Conservation (phyloP, 768 basidiomycete genomes). For the Xerocomellus amylosporus region DNA sequence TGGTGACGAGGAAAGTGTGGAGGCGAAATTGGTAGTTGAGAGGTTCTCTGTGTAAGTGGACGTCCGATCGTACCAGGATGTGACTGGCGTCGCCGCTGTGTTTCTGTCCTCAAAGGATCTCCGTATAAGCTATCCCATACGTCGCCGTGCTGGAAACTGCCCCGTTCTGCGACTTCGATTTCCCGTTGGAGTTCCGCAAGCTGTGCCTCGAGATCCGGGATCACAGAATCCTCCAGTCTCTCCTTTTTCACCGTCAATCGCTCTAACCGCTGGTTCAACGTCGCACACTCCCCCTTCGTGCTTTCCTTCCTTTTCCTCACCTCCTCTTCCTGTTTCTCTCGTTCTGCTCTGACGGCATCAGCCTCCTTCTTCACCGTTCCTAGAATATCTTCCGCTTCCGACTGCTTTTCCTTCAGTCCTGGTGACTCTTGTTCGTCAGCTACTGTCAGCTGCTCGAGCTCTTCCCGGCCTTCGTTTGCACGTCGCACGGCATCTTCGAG, state of each 20-base stretch:
- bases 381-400: slow-evolving; percentile 41
- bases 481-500: slow-evolving; percentile 87
- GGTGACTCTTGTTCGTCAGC: slow-evolving; percentile 42
- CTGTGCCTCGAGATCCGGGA: slow-evolving; percentile 69
- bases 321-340: slow-evolving; percentile 47
- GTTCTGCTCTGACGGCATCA: slow-evolving; percentile 41
- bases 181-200: slow-evolving; percentile 58
- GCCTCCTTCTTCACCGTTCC: slow-evolving; percentile 42
- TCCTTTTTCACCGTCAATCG: slow-evolving; percentile 63
- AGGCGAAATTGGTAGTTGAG: slow-evolving; percentile 25
- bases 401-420: slow-evolving; percentile 40
- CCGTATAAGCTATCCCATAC: slow-evolving; percentile 12
- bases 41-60: slow-evolving; percentile 13
- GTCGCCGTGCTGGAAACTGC: slow-evolving; percentile 17
- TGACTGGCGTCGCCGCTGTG: slow-evolving; percentile 24
- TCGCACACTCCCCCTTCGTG: slow-evolving; percentile 56
- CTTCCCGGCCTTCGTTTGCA: slow-evolving; percentile 53
- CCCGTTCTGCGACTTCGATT: slow-evolving; percentile 44
- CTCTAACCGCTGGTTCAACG: slow-evolving; percentile 61
- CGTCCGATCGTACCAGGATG: slow-evolving; percentile 32
- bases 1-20: slow-evolving; percentile 28
- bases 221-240: slow-evolving; percentile 53
- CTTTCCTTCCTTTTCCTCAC: slow-evolving; percentile 54
- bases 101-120: slow-evolving; percentile 18
- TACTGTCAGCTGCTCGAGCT: slow-evolving; percentile 40